Evolutionary conservation across 1,284 basidiomycete species (phyloP).

Genomic region (Apiotrichum porosum): DNA sequence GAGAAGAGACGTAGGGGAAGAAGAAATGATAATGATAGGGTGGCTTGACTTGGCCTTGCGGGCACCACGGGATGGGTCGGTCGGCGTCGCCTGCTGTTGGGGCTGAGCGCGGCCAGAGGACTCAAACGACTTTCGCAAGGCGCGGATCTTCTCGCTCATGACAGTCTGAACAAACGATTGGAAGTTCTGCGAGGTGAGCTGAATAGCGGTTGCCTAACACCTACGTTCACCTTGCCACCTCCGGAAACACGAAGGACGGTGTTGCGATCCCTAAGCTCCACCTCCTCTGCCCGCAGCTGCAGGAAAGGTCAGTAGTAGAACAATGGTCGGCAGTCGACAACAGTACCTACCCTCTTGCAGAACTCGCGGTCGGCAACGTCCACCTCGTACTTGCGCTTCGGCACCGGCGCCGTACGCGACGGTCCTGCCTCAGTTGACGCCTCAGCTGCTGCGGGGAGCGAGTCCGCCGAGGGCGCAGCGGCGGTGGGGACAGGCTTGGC

Average conservation of each 20-base stretch:
- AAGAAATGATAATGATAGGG: conserved; percentile 95
- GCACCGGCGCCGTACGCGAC: conserved; percentile 50
- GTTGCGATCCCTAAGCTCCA: conserved; percentile 42
- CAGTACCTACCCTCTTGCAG: conserved; percentile 61
- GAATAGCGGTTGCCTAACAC: not conserved
- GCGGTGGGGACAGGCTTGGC: not conserved
- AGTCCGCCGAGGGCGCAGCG: conserved; percentile 14
- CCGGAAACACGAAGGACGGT: conserved; percentile 35
- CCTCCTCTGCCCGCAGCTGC: conserved; percentile 40
- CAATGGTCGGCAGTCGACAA: too few species aligned
- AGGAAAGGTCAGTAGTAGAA: not conserved
- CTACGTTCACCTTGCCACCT: conserved; percentile 42
- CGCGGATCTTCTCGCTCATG: conserved; percentile 42
- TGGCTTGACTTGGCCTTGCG: conserved; percentile 50
- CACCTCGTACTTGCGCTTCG: conserved; percentile 71
- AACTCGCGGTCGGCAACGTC: conserved; percentile 72
- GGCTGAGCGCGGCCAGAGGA: conserved; percentile 16
- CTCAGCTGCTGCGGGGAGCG: conserved; percentile 37
- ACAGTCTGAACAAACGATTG: conserved; percentile 33
- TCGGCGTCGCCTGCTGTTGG: conserved; percentile 5
- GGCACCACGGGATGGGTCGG: conserved; percentile 45
- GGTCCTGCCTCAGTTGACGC: conserved; percentile 42
- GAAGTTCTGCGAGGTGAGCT: conserved; percentile 31
- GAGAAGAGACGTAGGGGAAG: conserved; percentile 87
- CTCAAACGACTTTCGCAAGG: conserved; percentile 34